Evolutionary conservation across 2,329 filamentous ascomycete genomes (phyloP).

Genomic region (Berkeleyomyces basicola): DNA sequence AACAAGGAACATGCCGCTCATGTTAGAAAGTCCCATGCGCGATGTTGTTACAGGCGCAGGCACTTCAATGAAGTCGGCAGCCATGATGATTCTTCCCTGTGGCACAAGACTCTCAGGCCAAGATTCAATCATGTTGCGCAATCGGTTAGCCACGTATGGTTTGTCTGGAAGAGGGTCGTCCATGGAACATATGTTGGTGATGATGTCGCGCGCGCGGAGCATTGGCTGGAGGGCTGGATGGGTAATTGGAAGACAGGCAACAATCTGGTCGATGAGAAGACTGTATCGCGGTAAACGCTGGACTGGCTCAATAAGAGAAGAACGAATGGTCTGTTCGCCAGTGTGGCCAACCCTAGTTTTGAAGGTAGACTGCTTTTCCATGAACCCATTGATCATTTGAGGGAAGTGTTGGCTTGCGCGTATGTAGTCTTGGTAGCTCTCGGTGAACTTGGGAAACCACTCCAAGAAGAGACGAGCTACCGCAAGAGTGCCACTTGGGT

Average conservation of each 20-base stretch:
- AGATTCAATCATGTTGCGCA: slow-evolving; percentile 59
- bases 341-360: slow-evolving; percentile 63
- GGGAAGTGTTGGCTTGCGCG: slow-evolving; percentile 77
- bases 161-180: slow-evolving; percentile 56
- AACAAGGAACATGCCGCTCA: slow-evolving; percentile 55
- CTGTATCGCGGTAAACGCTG: slow-evolving; percentile 90
- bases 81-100: slow-evolving; percentile 62
- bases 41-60: slow-evolving; percentile 44
- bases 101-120: slow-evolving; percentile 62
- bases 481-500: slow-evolving; percentile 60
- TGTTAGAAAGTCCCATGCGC: slow-evolving; percentile 17
- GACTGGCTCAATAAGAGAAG: slow-evolving; percentile 87
- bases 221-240: slow-evolving; percentile 73
- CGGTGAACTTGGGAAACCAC: slow-evolving; percentile 85
- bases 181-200: slow-evolving; percentile 91
- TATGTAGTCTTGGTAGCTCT: slow-evolving; percentile 88
- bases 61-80: slow-evolving; percentile 65
- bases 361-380: slow-evolving; percentile 70
- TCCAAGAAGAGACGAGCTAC: slow-evolving; percentile 71
- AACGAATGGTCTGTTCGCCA: slow-evolving; percentile 81
- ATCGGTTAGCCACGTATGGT: slow-evolving; percentile 53
- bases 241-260: slow-evolving; percentile 65
- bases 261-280: slow-evolving; percentile 89
- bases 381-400: slow-evolving; percentile 59
- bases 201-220: slow-evolving; percentile 78